Conservation (phyloP, 148 eudicot species). For the Agrostemma githago region DNA sequence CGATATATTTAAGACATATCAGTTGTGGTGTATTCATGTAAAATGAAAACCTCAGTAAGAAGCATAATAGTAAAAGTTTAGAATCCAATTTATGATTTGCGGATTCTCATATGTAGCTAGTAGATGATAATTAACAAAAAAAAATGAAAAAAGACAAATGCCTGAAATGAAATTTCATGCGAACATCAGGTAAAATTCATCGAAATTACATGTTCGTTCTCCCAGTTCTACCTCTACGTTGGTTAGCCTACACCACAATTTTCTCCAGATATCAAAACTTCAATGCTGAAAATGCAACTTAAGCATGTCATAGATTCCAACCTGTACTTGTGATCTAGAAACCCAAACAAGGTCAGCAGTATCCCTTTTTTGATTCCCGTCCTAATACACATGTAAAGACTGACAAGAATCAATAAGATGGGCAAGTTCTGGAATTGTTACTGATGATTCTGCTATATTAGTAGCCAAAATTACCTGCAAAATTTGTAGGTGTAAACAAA, state of each 20-base stretch:
- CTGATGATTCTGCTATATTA: slow-evolving; percentile 97
- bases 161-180: too few relatives aligned
- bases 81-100: too few relatives aligned
- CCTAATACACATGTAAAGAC: slow-evolving; percentile 89
- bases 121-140: too few relatives aligned
- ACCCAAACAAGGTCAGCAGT: slow-evolving; percentile 82
- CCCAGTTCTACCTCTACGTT: slow-evolving; percentile 94
- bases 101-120: too few relatives aligned
- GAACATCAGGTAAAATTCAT: too few relatives aligned
- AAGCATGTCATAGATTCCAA: slow-evolving; percentile 1
- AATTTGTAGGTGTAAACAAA: slow-evolving; percentile 18
- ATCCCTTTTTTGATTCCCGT: slow-evolving; percentile 52
- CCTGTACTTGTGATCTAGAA: slow-evolving; percentile 87
- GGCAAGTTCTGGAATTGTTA: slow-evolving; percentile 91
- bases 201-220: too few relatives aligned
- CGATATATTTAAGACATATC: too few relatives aligned
- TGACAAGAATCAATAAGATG: slow-evolving; percentile 91
- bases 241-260: slow-evolving; percentile 62
- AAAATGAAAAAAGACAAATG: too few relatives aligned
- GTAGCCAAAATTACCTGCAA: slow-evolving; percentile 95
- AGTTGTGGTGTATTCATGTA: too few relatives aligned
- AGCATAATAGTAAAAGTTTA: too few relatives aligned
- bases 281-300: background rate
- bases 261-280: slow-evolving; percentile 2
- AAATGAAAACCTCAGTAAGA: too few relatives aligned